Percentiles rank a stretch among this genome's conserved stretches.
phyloP scores from a whole-genome alignment of 495 filamentous ascomycete species.

The Tuber aestivum region DNA sequence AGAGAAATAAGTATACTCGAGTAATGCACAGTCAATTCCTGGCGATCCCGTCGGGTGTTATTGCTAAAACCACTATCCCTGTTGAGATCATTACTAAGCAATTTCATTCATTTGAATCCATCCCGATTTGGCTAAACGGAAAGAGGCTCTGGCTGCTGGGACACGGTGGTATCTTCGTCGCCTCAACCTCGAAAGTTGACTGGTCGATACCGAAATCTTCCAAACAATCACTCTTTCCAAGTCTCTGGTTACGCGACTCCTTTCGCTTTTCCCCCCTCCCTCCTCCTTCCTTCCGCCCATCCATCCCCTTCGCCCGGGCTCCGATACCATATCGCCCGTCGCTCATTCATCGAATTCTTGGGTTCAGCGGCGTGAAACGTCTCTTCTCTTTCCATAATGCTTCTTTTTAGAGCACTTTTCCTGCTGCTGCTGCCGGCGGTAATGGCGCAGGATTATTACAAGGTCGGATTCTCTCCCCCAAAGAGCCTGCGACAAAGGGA shows the following conservation, averaged over 20 bases:
- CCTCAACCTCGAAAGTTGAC: constrained; percentile 6
- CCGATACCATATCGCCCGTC: background rate
- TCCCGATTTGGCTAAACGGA: background rate
- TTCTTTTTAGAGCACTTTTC: constrained; percentile 42
- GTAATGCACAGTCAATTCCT: background rate
- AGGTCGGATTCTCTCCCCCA: constrained; percentile 48
- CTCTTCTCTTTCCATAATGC: constrained; percentile 36
- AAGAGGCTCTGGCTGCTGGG: constrained; percentile 29
- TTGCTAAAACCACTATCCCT: background rate
- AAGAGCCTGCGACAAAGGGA: background rate
- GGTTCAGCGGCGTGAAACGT: constrained; percentile 10
- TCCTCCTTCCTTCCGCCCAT: constrained; percentile 1
- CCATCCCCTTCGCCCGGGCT: background rate
- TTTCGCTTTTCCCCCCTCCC: background rate
- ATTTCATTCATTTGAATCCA: background rate
- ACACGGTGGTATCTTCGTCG: constrained; percentile 37
- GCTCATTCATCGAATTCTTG: background rate
- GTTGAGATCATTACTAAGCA: background rate
- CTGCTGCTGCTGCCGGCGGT: constrained; percentile 50
- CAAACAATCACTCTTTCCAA: background rate
- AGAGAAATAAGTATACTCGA: background rate
- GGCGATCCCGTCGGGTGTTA: background rate
- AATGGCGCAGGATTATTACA: constrained; percentile 83
- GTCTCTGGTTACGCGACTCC: background rate
- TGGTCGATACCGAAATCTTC: constrained; percentile 4